These are phyloP conservation scores for Xylaria sp. DNA, from an alignment of 2,329 filamentous ascomycete genomes.

Conservation along the genomic window DNA sequence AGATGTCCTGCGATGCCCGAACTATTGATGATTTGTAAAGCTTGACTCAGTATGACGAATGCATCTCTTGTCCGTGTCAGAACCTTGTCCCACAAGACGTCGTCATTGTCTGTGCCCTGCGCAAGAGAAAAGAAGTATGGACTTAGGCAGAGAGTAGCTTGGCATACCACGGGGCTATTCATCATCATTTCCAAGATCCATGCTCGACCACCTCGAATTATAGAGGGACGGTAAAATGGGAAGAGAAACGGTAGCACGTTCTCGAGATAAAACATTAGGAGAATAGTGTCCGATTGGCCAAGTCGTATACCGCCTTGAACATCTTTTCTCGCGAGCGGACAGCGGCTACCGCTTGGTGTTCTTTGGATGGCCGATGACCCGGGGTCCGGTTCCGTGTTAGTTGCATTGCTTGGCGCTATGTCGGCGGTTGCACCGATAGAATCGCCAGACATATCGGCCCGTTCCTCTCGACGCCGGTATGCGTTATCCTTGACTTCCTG, in stretches of 20 bases:
- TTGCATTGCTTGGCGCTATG: not conserved
- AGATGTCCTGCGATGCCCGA: constrained; percentile 37
- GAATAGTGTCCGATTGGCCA: constrained; percentile 35
- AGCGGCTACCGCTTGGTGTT: not conserved
- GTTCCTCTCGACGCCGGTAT: constrained; percentile 19
- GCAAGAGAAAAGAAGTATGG: constrained; percentile 42
- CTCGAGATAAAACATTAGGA: constrained; percentile 45
- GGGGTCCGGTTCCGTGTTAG: not conserved
- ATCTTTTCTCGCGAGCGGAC: not conserved
- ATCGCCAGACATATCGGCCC: not conserved
- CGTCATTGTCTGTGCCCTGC: constrained; percentile 21
- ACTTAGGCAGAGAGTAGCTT: constrained; percentile 39
- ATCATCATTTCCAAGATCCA: constrained; percentile 43
- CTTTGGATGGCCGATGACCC: not conserved
- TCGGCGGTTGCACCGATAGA: not conserved
- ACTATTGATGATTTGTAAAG: constrained; percentile 40
- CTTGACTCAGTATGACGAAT: constrained; percentile 38
- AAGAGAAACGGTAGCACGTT: constrained; percentile 44
- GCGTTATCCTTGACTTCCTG: constrained; percentile 40
- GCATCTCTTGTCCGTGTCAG: constrained; percentile 42
- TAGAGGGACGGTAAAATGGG: constrained; percentile 43
- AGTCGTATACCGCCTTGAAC: not conserved
- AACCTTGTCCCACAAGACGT: constrained; percentile 38
- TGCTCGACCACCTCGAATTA: constrained; percentile 37
- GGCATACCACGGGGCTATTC: constrained; percentile 39